Evolutionary conservation across 352 stramenopile species (phyloP), one percentile per base, ranked within the genome.

Genomic region (Phytophthora sojae): DNA sequence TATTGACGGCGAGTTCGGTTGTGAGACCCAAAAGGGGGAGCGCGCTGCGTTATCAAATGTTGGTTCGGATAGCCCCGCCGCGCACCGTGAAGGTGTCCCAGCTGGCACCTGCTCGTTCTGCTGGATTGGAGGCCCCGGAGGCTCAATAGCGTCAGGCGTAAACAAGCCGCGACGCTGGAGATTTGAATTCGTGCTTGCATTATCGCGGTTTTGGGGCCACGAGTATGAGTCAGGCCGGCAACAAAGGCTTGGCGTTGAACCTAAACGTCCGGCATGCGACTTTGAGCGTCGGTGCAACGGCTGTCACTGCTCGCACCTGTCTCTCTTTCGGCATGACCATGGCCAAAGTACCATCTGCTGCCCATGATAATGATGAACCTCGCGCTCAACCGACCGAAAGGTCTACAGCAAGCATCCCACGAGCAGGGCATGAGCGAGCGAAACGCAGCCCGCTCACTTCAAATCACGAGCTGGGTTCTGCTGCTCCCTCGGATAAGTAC

Each of bases 111-210:
- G 58, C 49, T 66, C 45, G 65, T 57, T 57, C 45, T 37, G 57
- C 21, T 56, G 23, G 50, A 65, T 78, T 67, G 39, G 39, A 60
- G 9, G 59, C 12, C 45, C 17, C 37, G 15, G 56, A 26, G 44
- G 57, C 57, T 73, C 56, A 53, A 76, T 79, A 54, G 57, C 71
- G 67, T 79, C 71, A 79, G 62, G 57, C 57, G 67, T 73, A 79
- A 79, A 79, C 67, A 73, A 69, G 47, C 67, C 59, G 56, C 56
- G 23, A 44, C 56, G 58, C 39, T 14, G 26, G 56, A 51, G 72
- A 79, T 79, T 79, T 79, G 72, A 71, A 63, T 11, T 51, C 64
- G 49, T 39, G 57, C 44, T 61, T 25, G 49, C 64, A 47, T 52
- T 52, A n/a, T 14, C 45, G 45, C 45, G n/a, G 42, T 50, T 32